These are phyloP conservation scores for Pseudotulostoma volvatum DNA, from an alignment of 495 filamentous ascomycete genomes.

Conservation along the genomic window DNA sequence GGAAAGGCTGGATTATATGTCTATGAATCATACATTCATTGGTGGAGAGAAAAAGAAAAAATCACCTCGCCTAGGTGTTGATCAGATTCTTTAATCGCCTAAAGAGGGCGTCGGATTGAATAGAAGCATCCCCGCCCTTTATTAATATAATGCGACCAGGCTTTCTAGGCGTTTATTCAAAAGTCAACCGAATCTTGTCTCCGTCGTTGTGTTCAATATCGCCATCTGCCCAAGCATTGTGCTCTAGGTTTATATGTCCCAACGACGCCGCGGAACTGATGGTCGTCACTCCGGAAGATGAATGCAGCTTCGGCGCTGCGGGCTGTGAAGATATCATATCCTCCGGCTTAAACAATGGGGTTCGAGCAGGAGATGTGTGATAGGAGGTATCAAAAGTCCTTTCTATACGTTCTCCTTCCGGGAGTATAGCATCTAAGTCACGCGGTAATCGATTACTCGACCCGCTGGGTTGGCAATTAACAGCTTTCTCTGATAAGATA, in stretches of 20 bases:
- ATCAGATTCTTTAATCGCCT: too few species aligned
- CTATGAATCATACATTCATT: too few species aligned
- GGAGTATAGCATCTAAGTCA: constrained; percentile 1
- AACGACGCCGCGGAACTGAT: constrained; percentile 8
- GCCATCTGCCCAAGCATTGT: constrained; percentile 73
- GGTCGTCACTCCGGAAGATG: constrained; percentile 24
- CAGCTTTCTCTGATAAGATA: neutral
- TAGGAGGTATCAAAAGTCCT: constrained; percentile 62
- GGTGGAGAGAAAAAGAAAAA: constrained; percentile 4
- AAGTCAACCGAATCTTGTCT: constrained; percentile 41
- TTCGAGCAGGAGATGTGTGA: constrained; percentile 15
- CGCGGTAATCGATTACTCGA: neutral
- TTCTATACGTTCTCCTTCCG: constrained; percentile 35
- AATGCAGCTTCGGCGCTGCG: constrained; percentile 28
- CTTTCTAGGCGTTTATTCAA: constrained; percentile 36
- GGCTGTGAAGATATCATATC: constrained; percentile 4
- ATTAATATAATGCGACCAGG: too few species aligned
- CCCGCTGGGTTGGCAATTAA: neutral
- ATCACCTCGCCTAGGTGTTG: too few species aligned
- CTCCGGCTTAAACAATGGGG: too few species aligned
- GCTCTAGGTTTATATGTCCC: constrained; percentile 33
- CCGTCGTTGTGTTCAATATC: constrained; percentile 37
- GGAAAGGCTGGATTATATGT: too few species aligned
- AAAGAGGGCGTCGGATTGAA: too few species aligned
- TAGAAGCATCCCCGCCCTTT: too few species aligned